Evolutionary conservation across 805 yeast species (phyloP).

Genomic region (Ogataea glucozyma): DNA sequence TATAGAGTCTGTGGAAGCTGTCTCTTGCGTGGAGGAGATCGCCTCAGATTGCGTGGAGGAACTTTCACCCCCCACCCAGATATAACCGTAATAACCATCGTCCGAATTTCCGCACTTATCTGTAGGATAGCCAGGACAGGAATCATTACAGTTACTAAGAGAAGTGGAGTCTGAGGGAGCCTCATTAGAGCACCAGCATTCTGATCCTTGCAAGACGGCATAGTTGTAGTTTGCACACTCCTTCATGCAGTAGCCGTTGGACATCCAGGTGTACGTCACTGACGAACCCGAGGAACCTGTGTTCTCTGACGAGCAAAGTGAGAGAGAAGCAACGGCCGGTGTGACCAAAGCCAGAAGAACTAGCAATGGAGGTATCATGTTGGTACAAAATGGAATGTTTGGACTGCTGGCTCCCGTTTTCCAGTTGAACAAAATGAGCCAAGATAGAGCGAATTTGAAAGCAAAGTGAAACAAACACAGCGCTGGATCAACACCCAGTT

Average conservation of each 20-base stretch:
- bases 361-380: no score
- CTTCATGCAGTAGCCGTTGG: slow-evolving; percentile 46
- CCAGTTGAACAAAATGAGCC: no score
- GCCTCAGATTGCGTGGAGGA: slow-evolving; percentile 1
- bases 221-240: slow-evolving; percentile 42
- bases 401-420: no score
- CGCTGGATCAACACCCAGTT: neutral
- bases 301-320: slow-evolving; percentile 31
- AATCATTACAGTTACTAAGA: slow-evolving; percentile 36
- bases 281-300: slow-evolving; percentile 24
- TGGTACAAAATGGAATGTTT: no score
- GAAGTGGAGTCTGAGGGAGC: slow-evolving; percentile 41
- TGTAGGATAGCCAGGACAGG: slow-evolving; percentile 47
- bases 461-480: no score
- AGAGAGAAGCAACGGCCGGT: slow-evolving; percentile 6
- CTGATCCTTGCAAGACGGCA: slow-evolving; percentile 45
- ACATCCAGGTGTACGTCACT: slow-evolving; percentile 22
- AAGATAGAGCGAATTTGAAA: neutral
- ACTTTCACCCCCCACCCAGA: slow-evolving; percentile 10
- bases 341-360: neutral
- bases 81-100: slow-evolving; percentile 28
- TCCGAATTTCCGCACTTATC: slow-evolving; percentile 41
- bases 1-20: slow-evolving; percentile 5
- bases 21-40: neutral
- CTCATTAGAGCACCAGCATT: slow-evolving; percentile 52